Conservation (phyloP, 805 yeast species). For the Starmerella stellata region DNA sequence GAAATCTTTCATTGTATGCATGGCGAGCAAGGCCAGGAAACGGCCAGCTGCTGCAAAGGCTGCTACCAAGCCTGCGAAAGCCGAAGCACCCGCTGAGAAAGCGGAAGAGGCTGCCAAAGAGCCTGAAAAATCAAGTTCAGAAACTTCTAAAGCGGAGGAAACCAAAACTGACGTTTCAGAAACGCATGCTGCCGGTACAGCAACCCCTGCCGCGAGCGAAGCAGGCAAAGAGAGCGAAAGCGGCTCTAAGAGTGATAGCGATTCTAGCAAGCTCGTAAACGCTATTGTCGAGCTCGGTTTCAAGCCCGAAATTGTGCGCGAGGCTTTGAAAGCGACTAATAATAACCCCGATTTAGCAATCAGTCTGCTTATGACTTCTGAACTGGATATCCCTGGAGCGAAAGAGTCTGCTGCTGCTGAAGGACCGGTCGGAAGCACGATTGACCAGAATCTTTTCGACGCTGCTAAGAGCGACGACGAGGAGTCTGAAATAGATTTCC, state of each 20-base stretch:
- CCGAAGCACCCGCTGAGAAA: background rate
- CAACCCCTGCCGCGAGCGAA: conserved; percentile 19
- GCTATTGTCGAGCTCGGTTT: conserved; percentile 89
- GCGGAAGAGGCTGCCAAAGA: background rate
- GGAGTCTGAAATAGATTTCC: conserved; percentile 21
- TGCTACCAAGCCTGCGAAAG: conserved; percentile 17
- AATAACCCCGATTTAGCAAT: conserved; percentile 97
- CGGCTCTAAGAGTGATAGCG: conserved; percentile 6
- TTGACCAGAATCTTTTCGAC: conserved; percentile 27
- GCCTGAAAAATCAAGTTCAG: background rate
- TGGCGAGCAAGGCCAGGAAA: conserved; percentile 43
- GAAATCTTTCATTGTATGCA: conserved; percentile 76
- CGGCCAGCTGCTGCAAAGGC: conserved; percentile 13
- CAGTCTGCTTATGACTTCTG: conserved; percentile 74
- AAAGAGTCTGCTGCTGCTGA: conserved; percentile 16
- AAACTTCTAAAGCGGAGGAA: conserved; percentile 11
- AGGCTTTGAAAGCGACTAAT: conserved; percentile 84
- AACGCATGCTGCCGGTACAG: conserved; percentile 12
- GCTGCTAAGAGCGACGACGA: conserved; percentile 20
- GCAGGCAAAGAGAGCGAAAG: conserved; percentile 19
- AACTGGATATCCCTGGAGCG: conserved; percentile 12
- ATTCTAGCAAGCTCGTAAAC: conserved; percentile 38
- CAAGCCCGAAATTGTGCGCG: conserved; percentile 67
- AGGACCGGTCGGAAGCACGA: conserved; percentile 10
- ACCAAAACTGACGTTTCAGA: conserved; percentile 15